phyloP scores from a whole-genome alignment of 371 early-diverging fungal species.

The Sanchytrium tribonematis region DNA sequence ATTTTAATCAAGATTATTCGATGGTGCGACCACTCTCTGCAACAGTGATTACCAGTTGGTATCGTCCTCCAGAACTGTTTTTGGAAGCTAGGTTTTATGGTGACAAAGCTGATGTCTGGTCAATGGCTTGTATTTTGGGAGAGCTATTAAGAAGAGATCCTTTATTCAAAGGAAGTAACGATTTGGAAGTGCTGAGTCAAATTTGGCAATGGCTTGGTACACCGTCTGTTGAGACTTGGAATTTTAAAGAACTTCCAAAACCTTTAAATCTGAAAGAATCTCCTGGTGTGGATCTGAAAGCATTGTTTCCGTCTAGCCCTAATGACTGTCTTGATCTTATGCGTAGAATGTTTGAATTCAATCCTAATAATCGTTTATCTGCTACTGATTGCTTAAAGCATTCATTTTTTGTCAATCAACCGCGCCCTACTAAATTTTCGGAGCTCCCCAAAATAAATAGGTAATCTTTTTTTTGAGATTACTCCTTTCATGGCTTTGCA shows the following conservation, averaged over 20 bases:
- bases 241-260: slow-evolving; percentile 18
- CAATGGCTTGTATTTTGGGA: slow-evolving; percentile 95
- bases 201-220: slow-evolving; percentile 91
- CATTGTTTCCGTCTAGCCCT: neutral
- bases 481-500: too few species aligned
- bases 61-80: slow-evolving; percentile 94
- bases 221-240: slow-evolving; percentile 83
- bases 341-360: neutral
- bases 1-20: slow-evolving; percentile 27
- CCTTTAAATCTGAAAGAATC: neutral
- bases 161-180: slow-evolving; percentile 63
- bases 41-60: slow-evolving; percentile 66
- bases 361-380: neutral
- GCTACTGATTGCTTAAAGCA: neutral
- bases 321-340: neutral
- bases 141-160: slow-evolving; percentile 90
- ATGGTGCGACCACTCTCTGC: slow-evolving; percentile 89
- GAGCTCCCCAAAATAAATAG: neutral
- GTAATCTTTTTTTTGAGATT: too few species aligned
- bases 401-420: neutral
- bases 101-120: slow-evolving; percentile 88
- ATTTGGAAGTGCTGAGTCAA: slow-evolving; percentile 25
- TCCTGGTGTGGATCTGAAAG: neutral
- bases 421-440: neutral
- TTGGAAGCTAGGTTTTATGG: slow-evolving; percentile 75